A percentile compares a stretch with the other conserved stretches of the same genome.
phyloP scores from a whole-genome alignment of 139 green algal species.

The Picochlorum sp. region DNA sequence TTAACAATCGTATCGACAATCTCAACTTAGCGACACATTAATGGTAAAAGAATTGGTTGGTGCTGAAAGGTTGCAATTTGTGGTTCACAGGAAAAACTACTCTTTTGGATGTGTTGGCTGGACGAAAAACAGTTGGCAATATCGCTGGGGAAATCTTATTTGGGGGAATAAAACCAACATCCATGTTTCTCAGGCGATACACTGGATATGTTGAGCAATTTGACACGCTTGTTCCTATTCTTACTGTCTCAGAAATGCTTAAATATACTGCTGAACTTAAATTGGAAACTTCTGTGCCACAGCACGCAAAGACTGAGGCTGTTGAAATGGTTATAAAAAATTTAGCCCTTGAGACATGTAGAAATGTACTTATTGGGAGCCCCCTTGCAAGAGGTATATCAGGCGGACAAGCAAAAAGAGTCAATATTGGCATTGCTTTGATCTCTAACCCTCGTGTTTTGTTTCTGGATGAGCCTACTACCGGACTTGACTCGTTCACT shows the following conservation, averaged over 20 bases:
- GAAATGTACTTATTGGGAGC: slow-evolving; percentile 1
- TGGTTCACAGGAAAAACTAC: slow-evolving; percentile 36
- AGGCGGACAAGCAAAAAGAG: slow-evolving; percentile 3
- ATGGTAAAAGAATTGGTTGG: too few relatives aligned
- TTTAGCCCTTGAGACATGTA: background rate
- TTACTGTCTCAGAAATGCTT: slow-evolving; percentile 28
- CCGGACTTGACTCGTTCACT: slow-evolving; percentile 50
- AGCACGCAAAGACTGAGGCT: background rate
- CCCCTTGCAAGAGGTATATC: slow-evolving; percentile 3
- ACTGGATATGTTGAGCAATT: slow-evolving; percentile 75
- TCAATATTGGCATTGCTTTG: slow-evolving; percentile 21
- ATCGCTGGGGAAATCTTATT: slow-evolving; percentile 48
- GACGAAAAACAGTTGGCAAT: slow-evolving; percentile 48
- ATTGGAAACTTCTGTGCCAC: background rate
- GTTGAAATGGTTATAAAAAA: slow-evolving; percentile 3
- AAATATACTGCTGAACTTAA: slow-evolving; percentile 32
- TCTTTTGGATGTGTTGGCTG: slow-evolving; percentile 32
- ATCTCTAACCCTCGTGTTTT: slow-evolving; percentile 36
- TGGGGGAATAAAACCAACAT: slow-evolving; percentile 46
- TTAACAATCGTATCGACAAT: too few relatives aligned
- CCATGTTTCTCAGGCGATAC: slow-evolving; percentile 50
- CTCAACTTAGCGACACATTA: too few relatives aligned
- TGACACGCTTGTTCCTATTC: slow-evolving; percentile 22
- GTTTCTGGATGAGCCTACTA: slow-evolving; percentile 50
- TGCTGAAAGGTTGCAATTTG: too few relatives aligned